phyloP scores from a whole-genome alignment of 2,329 filamentous ascomycete species.

The Fusarium foetens region DNA sequence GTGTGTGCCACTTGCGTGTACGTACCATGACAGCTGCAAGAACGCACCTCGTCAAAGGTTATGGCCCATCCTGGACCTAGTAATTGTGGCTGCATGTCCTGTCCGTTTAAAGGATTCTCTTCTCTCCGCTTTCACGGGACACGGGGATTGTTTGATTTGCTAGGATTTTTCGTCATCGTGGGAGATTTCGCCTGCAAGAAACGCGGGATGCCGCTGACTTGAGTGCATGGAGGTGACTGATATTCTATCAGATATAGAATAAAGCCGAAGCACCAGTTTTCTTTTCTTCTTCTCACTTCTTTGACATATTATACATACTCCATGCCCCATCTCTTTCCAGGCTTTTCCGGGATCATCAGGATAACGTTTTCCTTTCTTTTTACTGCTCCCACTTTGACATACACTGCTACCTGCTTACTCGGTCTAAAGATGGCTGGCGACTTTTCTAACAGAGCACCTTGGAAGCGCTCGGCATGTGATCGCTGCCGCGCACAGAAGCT shows the following conservation, averaged over 20 bases:
- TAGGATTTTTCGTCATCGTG: background rate
- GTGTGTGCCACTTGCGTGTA: background rate
- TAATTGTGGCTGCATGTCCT: background rate
- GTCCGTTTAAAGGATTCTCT: constrained; percentile 40
- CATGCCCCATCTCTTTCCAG: background rate
- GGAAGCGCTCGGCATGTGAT: constrained; percentile 4
- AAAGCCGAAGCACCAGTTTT: background rate
- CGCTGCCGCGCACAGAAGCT: background rate
- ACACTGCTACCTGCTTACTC: background rate
- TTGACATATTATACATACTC: background rate
- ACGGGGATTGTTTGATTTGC: constrained; percentile 6
- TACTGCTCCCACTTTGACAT: background rate
- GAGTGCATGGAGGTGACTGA: background rate
- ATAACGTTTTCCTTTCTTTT: background rate
- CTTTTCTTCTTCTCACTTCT: background rate
- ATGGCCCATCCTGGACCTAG: background rate
- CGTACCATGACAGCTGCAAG: constrained; percentile 2
- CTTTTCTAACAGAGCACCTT: background rate
- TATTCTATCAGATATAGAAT: background rate
- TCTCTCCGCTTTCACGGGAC: constrained; percentile 38
- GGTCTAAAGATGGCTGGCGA: background rate
- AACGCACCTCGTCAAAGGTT: background rate
- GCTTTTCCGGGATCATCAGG: background rate
- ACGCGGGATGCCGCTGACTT: background rate
- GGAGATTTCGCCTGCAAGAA: background rate